Evolutionary conservation across 345 rosid genomes (phyloP).

Genomic region (Fremontodendron californicum): DNA sequence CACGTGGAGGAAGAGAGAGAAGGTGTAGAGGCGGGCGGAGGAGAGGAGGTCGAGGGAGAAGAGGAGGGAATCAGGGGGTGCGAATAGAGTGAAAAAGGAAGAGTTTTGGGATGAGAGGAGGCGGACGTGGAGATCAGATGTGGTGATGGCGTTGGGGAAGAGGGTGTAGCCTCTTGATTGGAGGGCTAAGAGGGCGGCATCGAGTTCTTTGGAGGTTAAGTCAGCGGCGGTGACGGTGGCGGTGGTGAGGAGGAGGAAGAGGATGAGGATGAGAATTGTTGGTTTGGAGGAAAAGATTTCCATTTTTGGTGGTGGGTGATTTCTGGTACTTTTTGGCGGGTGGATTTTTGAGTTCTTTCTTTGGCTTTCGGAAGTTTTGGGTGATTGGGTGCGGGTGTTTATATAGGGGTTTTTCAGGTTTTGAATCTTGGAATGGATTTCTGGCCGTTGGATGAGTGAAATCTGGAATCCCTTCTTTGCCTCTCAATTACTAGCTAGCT

Average conservation of each 20-base stretch:
- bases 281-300: background rate
- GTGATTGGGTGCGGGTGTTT: background rate
- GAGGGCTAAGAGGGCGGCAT: slow-evolving; percentile 27
- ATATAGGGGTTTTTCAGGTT: background rate
- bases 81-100: slow-evolving; percentile 26
- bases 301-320: background rate
- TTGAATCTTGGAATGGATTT: background rate
- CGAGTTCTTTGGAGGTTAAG: slow-evolving; percentile 24
- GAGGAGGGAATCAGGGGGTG: slow-evolving; percentile 31
- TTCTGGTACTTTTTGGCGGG: slow-evolving; percentile 9
- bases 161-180: slow-evolving; percentile 31
- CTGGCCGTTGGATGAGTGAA: background rate
- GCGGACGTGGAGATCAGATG: slow-evolving; percentile 23
- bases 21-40: slow-evolving; percentile 19
- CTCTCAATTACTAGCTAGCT: no score
- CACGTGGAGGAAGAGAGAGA: slow-evolving; percentile 29
- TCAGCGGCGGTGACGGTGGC: background rate
- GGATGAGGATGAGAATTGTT: background rate
- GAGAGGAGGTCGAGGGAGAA: slow-evolving; percentile 34
- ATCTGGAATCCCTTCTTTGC: background rate
- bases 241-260: background rate
- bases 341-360: background rate
- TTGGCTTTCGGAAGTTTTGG: background rate
- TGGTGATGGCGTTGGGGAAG: slow-evolving; percentile 37
- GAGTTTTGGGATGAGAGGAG: slow-evolving; percentile 24